Percentiles rank a stretch among this genome's conserved stretches.
Conservation (phyloP, 2,329 filamentous ascomycete species). For the Ophiostoma sp. region DNA sequence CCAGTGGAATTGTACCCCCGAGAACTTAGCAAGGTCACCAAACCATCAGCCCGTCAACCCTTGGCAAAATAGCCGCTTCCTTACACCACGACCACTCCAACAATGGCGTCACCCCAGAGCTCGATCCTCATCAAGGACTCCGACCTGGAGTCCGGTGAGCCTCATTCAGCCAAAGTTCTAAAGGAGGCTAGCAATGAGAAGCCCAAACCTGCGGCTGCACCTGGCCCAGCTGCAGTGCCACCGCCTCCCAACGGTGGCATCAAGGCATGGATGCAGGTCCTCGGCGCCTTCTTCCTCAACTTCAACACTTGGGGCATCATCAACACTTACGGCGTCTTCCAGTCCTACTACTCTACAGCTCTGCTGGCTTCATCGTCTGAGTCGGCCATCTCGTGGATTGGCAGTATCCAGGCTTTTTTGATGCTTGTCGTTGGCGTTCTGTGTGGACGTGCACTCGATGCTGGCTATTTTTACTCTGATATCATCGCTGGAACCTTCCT, state of each 20-base stretch:
- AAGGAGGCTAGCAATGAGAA: slow-evolving; percentile 14
- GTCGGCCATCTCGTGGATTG: slow-evolving; percentile 41
- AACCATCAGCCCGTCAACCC: too few species aligned
- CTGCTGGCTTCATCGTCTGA: slow-evolving; percentile 18
- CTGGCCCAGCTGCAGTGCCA: neutral
- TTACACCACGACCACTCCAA: neutral
- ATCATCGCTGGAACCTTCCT: slow-evolving; percentile 39
- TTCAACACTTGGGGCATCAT: slow-evolving; percentile 23
- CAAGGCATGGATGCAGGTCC: slow-evolving; percentile 22
- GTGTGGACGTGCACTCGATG: slow-evolving; percentile 44
- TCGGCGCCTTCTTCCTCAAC: slow-evolving; percentile 24
- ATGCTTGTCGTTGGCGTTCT: slow-evolving; percentile 40
- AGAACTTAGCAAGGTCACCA: too few species aligned
- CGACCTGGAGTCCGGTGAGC: slow-evolving; percentile 8
- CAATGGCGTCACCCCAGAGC: slow-evolving; percentile 16
- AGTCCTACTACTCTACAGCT: slow-evolving; percentile 17
- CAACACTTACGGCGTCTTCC: slow-evolving; percentile 20
- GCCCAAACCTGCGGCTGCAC: neutral
- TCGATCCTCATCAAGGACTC: slow-evolving; percentile 6
- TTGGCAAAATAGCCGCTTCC: too few species aligned
- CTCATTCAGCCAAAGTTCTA: neutral
- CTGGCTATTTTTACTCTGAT: slow-evolving; percentile 40
- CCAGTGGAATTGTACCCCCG: too few species aligned
- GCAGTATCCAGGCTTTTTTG: slow-evolving; percentile 43
- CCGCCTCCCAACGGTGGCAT: slow-evolving; percentile 22